Evolutionary conservation across 148 eudicot genomes (phyloP), one percentile per base, ranked within the genome.

Genomic region (Chenopodium suecicum): DNA sequence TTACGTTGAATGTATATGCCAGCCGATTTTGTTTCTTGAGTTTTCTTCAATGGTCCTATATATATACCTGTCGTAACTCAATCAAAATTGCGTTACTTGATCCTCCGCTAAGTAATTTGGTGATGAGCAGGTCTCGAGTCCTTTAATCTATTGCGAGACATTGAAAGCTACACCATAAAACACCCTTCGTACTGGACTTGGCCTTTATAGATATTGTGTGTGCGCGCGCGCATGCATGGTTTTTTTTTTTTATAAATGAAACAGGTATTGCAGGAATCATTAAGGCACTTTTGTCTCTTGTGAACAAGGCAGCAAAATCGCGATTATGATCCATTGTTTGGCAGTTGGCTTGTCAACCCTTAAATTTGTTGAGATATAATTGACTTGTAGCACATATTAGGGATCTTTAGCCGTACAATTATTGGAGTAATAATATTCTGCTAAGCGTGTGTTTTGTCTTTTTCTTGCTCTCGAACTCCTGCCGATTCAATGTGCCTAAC

Each of bases 401-500:
- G 70, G 23, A 64, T n/a, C 73, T 75, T 75, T 13, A 44, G 71
- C 54, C 83, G 58, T 79, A 58, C 76, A 74, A 70, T 80, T 22
- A 80, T 75, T 29, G 77, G 5, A 48, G 63, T 22, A 20, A 76
- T 70, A 22, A 46, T 75, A 62, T 64, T 77, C 25, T 44, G 71
- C 20, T 37, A 75, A 83, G 76, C 79, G 81, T 81, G 81, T 83
- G 29, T 77, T 50, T 82, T 83, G 80, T 84, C 83, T 66, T 52
- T 71, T 60, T 80, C 72, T 29, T 80, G 79, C 76, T 62, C 46
- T 79, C 27, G 71, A 79, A 79, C 69, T 75, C 50, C 32, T 48
- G 29, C 29, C 65, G 58, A 58, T 29, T 44, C 71, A 54, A 14
- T 78, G 25, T 71, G 62, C 56, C 74, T 67, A 13, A 13, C 64